Base-by-base conservation (phyloP, 768 basidiomycete species). In the Dictyophora rubrovolvata region DNA sequence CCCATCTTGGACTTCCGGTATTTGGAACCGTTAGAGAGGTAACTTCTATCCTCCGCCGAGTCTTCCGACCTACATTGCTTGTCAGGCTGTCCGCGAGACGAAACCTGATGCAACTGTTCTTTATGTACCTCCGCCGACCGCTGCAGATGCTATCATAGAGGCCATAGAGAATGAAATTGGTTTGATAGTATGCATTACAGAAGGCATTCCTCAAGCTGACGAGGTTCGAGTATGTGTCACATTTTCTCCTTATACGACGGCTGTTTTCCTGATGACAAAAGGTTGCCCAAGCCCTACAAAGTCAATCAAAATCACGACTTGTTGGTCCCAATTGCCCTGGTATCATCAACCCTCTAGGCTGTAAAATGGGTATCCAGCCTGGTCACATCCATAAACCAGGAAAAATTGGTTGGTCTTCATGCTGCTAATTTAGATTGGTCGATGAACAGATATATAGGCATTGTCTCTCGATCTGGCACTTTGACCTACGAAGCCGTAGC, bases 311-410 rank as follows among this genome's bases (percentile, higher is more conserved):
- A 66, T 94, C 92, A 61, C 87, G 96, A 66, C 87, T 99, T 65
- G 91, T 99, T 53, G 96, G 96, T 18, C 96, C 96, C 46, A 99
- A 99, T 74, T 99, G 96, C 74, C 96, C 96, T 1, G 96, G 96
- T 69, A 86, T 99, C 67, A 97, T 98, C 69, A 94, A 95, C 68
- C 94, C 95, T 17, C 78, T 87, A 46, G 95, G 95, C 20, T 99
- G 96, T 79, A 98, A 98, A 79, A 97, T 99, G 85, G 96, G 96
- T 60, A 99, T 99, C 68, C 89, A 91, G 68, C 96, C 96, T 12
- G 96, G 93, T 23, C 93, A 96, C 70, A 97, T 99, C 66, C 96
- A 98, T 77, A 91, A 72, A 65, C 93, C 95, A 58, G 96, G 96
- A 56, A 92, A 89, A 65, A 95, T 99, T 65, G 95, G 94, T 89